phyloP scores from a whole-genome alignment of 1,284 basidiomycete genomes.

The Pascua sp. region DNA sequence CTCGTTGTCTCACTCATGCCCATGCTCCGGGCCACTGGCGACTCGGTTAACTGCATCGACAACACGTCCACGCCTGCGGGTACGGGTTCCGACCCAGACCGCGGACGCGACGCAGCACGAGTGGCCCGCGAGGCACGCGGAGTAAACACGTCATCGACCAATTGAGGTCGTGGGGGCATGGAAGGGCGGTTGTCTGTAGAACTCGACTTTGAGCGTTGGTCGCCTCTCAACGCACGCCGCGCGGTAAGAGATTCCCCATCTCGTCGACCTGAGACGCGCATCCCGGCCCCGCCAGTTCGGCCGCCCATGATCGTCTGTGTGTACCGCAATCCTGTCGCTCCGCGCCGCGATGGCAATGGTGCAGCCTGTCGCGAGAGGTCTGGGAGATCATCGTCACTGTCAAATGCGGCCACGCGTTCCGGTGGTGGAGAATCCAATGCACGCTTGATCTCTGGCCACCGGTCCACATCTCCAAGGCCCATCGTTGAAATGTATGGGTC shows the following conservation, averaged over 20 bases:
- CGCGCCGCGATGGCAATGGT: slow-evolving; percentile 47
- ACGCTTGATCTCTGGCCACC: slow-evolving; percentile 76
- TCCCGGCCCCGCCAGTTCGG: slow-evolving; percentile 60
- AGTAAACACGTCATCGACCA: too few relatives aligned
- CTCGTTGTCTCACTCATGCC: too few relatives aligned
- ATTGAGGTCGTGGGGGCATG: too few relatives aligned
- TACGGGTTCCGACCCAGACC: too few relatives aligned
- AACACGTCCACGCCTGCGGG: too few relatives aligned
- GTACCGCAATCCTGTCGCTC: slow-evolving; percentile 65
- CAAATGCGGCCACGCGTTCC: slow-evolving; percentile 51
- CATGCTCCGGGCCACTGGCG: too few relatives aligned
- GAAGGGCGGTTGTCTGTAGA: too few relatives aligned
- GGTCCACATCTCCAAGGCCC: slow-evolving; percentile 67
- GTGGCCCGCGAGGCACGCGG: too few relatives aligned
- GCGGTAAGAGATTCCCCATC: not conserved
- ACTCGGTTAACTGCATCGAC: too few relatives aligned
- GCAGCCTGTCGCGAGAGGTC: slow-evolving; percentile 53
- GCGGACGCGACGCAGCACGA: too few relatives aligned
- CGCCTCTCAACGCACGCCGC: too few relatives aligned
- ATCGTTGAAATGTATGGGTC: slow-evolving; percentile 79
- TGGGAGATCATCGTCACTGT: slow-evolving; percentile 7
- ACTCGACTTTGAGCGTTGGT: too few relatives aligned
- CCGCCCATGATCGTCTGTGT: slow-evolving; percentile 76
- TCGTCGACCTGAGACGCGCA: slow-evolving; percentile 56
- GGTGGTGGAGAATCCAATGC: slow-evolving; percentile 51